Base-by-base conservation (phyloP, 129 eudicot species). In the Tanacetum coccineum region DNA sequence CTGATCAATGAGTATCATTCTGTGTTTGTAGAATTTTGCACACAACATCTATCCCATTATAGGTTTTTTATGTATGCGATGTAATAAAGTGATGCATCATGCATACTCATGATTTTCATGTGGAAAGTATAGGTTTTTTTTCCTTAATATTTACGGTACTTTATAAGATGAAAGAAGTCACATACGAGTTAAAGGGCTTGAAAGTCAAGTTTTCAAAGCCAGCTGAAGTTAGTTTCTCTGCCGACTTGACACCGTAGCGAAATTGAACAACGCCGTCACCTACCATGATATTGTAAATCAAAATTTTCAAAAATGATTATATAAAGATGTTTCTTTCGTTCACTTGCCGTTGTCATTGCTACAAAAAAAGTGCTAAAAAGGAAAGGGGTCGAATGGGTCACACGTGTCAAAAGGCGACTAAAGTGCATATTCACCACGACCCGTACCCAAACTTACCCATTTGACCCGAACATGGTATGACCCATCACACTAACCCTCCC, bases 241-340 rank as follows among this genome's bases (percentile, higher is more conserved):
- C 69, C 19, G 87, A 87, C 78, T 74, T 84, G 76, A 82, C 83
- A 55, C 97, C 97, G 70, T 78, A 74, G 47, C 73, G 79, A 70
- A 75, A 80, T 14, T 68, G 86, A 70, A 87, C 84, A 44, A 87
- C 95, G 14, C 84, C 95, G 67, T 87, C 95, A 66, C 74, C 97
- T 90, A 81, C 26, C 81, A 80, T 48, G 7, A 73, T 40, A 62
- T 53, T 36, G 19, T 28, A 59, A 3, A 36, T 9, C 10, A 46
- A 42, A 18, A 14, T 28, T 66, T 9, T n/a, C 4, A 62, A 18
- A 51, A 28, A 30, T 2, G 5, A 3, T 10, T 9, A 14, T 15
- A 62, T 7, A 14, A 60, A 15, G 65, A 60, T 30, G 20, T 30
- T 30, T 30, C 39, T 30, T 60, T 60, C 13, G 9, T 30, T 2